Evolutionary conservation across 441 rosid species (phyloP).

Genomic region (Corymbia calophylla): DNA sequence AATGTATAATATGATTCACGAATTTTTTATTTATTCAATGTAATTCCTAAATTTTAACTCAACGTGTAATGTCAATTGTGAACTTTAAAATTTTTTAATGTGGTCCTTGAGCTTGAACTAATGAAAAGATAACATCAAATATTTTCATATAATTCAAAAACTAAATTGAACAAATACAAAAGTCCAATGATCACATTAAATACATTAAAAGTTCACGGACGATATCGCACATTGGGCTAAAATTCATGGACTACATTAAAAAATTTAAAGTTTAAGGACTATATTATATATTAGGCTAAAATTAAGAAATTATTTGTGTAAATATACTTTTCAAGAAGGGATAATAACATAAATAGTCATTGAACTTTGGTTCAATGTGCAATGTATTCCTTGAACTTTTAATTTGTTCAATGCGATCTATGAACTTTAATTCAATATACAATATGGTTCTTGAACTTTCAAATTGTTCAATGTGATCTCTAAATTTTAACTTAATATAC

Average conservation of each 20-base stretch:
- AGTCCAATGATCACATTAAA: accelerated
- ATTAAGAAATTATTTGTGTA: neutral
- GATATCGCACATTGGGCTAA: too few species aligned
- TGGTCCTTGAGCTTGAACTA: accelerated
- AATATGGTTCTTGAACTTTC: too few species aligned
- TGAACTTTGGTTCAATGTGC: too few species aligned
- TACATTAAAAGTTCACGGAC: too few species aligned
- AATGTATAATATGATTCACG: accelerated
- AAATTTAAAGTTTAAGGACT: too few species aligned
- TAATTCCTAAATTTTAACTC: accelerated
- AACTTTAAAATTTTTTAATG: accelerated
- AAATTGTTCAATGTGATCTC: accelerated
- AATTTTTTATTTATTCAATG: too few species aligned
- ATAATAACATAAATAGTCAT: accelerated
- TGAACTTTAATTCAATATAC: too few species aligned
- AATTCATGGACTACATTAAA: too few species aligned
- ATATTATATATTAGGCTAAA: too few species aligned
- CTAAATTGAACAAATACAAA: too few species aligned
- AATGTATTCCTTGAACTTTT: too few species aligned
- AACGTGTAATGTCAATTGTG: accelerated
- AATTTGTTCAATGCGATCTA: accelerated
- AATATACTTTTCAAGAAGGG: neutral
- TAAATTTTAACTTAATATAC: accelerated
- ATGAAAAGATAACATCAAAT: accelerated
- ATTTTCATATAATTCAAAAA: accelerated